These are phyloP conservation scores for Cyclocybe cylindracea DNA, from an alignment of 768 basidiomycete genomes.

Conservation along the genomic window DNA sequence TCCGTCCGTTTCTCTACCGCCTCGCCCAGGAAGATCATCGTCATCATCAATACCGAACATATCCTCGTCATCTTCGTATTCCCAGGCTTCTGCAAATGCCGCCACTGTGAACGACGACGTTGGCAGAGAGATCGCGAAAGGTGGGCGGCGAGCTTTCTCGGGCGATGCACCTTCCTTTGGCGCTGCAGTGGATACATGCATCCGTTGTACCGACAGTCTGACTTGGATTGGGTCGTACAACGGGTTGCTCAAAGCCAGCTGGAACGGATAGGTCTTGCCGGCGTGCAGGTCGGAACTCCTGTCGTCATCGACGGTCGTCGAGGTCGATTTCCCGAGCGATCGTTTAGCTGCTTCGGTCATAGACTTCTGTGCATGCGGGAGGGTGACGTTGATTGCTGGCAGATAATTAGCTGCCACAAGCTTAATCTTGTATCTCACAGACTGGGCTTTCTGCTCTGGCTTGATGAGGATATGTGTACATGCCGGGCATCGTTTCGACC, in stretches of 20 bases:
- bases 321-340: conserved; percentile 39
- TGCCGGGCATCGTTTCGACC: conserved; percentile 91
- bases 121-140: conserved; percentile 82
- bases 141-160: conserved; percentile 66
- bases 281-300: conserved; percentile 56
- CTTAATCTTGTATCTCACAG: conserved; percentile 95
- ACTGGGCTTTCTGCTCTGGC: conserved; percentile 96
- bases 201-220: conserved; percentile 76
- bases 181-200: conserved; percentile 48
- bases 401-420: conserved; percentile 94
- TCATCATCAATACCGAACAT: conserved; percentile 61
- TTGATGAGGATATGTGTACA: conserved; percentile 98
- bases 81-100: conserved; percentile 96
- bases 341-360: conserved; percentile 45
- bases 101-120: conserved; percentile 78
- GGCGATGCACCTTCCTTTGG: conserved; percentile 35
- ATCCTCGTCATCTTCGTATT: conserved; percentile 95
- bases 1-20: conserved; percentile 47
- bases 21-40: conserved; percentile 54
- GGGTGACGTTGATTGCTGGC: conserved; percentile 75
- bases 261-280: conserved; percentile 84
- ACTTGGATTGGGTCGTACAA: conserved; percentile 95
- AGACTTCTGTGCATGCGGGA: conserved; percentile 56
- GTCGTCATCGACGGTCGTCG: conserved; percentile 41
- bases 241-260: conserved; percentile 91